Evolutionary conservation across 1,284 basidiomycete species (phyloP), one percentile per base, ranked within the genome.

Genomic region (Amylostereum areolatum): DNA sequence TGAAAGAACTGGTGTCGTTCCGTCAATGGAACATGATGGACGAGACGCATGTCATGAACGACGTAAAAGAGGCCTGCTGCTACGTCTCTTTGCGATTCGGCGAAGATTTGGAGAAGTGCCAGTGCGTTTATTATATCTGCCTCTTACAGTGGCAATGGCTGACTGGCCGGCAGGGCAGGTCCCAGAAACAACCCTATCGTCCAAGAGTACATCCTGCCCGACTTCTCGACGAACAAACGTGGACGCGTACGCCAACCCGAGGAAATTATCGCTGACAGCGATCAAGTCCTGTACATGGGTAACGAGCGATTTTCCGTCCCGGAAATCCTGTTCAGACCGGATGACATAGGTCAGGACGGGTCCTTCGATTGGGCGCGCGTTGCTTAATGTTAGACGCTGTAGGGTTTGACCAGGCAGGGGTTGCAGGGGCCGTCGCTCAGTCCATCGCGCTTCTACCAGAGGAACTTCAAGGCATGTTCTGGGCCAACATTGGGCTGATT

Each of bases 1-100:
- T 98, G 33, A 97, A 97, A 62, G 91, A 95, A 62, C 77, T 94
- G 45, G 81, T 96, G 9, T 96, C 92, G 9, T 97, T 92, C 66
- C 83, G 92, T 31, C 95, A 98, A 62, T 96, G 92, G 89, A 93
- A 97, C 66, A 92, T 97, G 89, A 93, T 94, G 82, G 93, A 97
- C 62, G 89, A 97, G 68, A 93, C 91, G 1, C 82, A 88, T 66
- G 86, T 97, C 59, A 87, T 97, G 69, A 93, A 94, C 68, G 80
- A 89, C 55, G 86, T 94, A 59, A 94, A 96, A 64, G 91, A 92
- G 62, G 68, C 77, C 10, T 94, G 90, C 63, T 92, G 90, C 65
- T 97, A 89, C 66, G 87, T 97, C 47, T 83, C 87, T n/a, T 72
- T 72, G 36, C 72, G 86, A 61, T 93, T 87, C 70, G 74, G 73